Percentiles rank a stretch among this genome's conserved stretches.
Evolutionary conservation across 1,139 yeast genomes (phyloP).

Genomic region (Hyphopichia pseudoburtonii): DNA sequence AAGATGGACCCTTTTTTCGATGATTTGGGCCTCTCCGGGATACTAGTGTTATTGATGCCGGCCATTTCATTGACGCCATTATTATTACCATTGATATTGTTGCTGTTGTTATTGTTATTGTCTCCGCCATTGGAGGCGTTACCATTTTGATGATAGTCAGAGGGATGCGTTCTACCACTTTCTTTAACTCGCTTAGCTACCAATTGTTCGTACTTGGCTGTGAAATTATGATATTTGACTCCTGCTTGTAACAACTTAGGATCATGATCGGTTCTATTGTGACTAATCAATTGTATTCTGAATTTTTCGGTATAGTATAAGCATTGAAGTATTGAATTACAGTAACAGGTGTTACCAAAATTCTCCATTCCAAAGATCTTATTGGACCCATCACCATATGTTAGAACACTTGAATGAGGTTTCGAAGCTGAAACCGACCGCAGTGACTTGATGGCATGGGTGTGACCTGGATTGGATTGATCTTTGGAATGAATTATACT

Average conservation of each 20-base stretch:
- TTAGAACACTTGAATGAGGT: conserved; percentile 16
- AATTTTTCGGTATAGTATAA: conserved; percentile 73
- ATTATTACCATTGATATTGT: conserved; percentile 2
- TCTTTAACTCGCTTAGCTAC: conserved; percentile 39
- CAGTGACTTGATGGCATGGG: too few relatives aligned
- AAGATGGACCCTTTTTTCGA: conserved; percentile 41
- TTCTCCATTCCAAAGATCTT: conserved; percentile 93
- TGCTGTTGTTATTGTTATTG: conserved; percentile 4
- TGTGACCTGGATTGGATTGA: too few relatives aligned
- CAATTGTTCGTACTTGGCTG: conserved; percentile 45
- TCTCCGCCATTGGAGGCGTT: not conserved
- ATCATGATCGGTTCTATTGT: conserved; percentile 34
- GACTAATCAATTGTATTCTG: conserved; percentile 51
- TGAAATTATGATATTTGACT: conserved; percentile 44
- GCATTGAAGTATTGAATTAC: conserved; percentile 89
- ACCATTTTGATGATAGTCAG: not conserved
- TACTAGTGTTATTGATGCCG: not conserved
- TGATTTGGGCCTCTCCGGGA: conserved; percentile 27
- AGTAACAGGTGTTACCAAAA: conserved; percentile 93
- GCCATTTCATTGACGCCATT: conserved; percentile 5
- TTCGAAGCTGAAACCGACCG: too few relatives aligned
- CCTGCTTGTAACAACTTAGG: conserved; percentile 44
- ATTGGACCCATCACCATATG: conserved; percentile 63
- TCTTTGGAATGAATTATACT: too few relatives aligned
- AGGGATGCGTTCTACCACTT: conserved; percentile 22